Base-by-base conservation (phyloP, 768 basidiomycete genomes). In the Steccherinum ochraceum region DNA sequence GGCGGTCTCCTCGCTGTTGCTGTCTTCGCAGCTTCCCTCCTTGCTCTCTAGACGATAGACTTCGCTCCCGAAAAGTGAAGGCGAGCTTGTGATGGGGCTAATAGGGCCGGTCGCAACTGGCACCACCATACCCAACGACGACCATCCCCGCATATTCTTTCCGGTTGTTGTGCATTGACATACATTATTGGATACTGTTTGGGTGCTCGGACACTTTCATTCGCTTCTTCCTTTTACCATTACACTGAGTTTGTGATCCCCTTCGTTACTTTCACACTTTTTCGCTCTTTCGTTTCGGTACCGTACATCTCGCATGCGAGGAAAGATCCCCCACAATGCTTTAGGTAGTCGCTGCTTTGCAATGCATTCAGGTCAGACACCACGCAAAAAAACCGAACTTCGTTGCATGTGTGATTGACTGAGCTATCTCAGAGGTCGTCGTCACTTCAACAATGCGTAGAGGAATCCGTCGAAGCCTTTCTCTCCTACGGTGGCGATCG, bases 1-100 rank as follows among this genome's bases (percentile, higher is more conserved):
- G 70, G 70, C 58, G 64, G 73, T 23, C 62, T 77, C 44, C 71
- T 84, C 49, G 77, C 71, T 47, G 61, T 77, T 39, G 72, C 72
- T 42, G 80, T 75, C 40, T 67, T 80, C 65, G 68, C 76, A 53
- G 74, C 79, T 11, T 61, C 68, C 11, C 53, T 67, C 53, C 64
- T 72, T 52, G 61, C 61, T 46, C 54, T 64, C 54, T 64, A 57
- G 56, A 39, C 11, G 41, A 18, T 26, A 41, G 44, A 19, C 16
- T 30, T 45, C n/a, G 18, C n/a, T 21, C 47, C 26, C 50, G 50
- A 52, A 10, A 43, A n/a, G n/a, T n/a, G n/a, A n/a, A n/a, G n/a
- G n/a, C 18, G 21, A 43, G 41, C 41, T 7, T 43, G 7, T 16
- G 16, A 43, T 10, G 21, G 18, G 41, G 41, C 7, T 18, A 43